Evolutionary conservation across 2,329 filamentous ascomycete genomes (phyloP).

Genomic region (Neurospora sp.): DNA sequence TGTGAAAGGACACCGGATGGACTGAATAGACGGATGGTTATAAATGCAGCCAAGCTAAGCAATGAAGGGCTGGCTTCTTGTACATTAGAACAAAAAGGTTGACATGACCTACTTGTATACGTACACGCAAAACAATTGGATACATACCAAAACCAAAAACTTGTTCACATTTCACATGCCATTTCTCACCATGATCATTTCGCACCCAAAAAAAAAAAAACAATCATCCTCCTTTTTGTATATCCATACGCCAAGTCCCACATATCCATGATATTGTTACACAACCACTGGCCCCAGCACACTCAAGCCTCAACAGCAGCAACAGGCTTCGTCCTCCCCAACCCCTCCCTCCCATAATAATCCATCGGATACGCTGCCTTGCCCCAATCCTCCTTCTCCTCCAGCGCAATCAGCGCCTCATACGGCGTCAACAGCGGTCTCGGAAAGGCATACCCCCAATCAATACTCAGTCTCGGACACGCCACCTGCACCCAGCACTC

Average conservation of each 20-base stretch:
- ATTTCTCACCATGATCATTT: background rate
- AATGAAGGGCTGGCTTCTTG: background rate
- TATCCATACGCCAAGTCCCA: background rate
- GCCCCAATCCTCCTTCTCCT: constrained; percentile 65
- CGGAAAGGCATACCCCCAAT: constrained; percentile 96
- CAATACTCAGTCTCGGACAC: constrained; percentile 91
- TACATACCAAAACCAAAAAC: background rate
- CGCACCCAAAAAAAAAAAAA: background rate
- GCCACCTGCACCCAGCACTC: constrained; percentile 98
- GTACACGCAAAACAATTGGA: background rate
- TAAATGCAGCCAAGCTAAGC: background rate
- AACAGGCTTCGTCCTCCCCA: constrained; percentile 63
- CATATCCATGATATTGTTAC: background rate
- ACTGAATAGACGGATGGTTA: background rate
- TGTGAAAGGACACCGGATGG: background rate
- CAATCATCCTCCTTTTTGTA: background rate
- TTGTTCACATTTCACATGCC: background rate
- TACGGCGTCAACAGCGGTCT: constrained; percentile 85
- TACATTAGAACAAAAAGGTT: background rate
- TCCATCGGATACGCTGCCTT: constrained; percentile 88
- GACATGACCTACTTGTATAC: background rate
- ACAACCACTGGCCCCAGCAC: too few species aligned
- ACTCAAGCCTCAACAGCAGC: constrained; percentile 18
- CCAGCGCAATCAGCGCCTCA: constrained; percentile 85
- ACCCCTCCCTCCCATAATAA: constrained; percentile 85